Percentiles rank a stretch among this genome's conserved stretches.
These are phyloP conservation scores for Mychonastes homosphaera DNA, from an alignment of 139 green algal species.

Conservation along the genomic window DNA sequence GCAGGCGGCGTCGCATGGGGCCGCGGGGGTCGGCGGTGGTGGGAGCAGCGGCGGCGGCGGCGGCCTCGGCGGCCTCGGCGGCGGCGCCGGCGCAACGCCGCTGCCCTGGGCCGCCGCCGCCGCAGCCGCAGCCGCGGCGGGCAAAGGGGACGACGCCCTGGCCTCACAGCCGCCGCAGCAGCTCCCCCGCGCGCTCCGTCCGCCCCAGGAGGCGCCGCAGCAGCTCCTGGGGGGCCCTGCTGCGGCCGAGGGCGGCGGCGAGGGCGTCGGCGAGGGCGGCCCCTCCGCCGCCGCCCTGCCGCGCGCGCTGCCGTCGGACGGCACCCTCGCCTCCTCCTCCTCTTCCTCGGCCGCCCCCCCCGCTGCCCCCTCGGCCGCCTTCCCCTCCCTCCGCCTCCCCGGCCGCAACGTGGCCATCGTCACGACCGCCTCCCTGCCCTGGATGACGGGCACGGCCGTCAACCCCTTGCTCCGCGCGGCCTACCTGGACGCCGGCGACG, in stretches of 20 bases:
- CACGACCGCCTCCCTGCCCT: conserved; percentile 92
- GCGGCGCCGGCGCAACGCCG: conserved; percentile 7
- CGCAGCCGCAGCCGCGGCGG: no score
- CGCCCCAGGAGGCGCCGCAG: no score
- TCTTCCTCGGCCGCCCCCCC: neutral
- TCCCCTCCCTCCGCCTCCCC: conserved; percentile 52
- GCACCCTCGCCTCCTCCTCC: no score
- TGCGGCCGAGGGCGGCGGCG: neutral
- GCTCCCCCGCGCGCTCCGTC: no score
- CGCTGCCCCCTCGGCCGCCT: neutral
- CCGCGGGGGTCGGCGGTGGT: no score
- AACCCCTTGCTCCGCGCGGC: conserved; percentile 95
- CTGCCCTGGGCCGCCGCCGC: no score
- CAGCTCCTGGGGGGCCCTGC: no score
- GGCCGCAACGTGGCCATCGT: conserved; percentile 86
- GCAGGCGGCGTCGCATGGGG: conserved; percentile 19
- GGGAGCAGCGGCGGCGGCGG: conserved; percentile 1
- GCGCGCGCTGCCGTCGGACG: neutral
- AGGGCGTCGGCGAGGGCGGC: neutral
- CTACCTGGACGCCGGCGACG: conserved; percentile 57
- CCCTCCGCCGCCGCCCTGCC: neutral
- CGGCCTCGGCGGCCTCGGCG: conserved; percentile 4
- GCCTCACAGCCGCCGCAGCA: no score
- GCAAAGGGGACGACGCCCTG: no score
- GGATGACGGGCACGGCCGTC: conserved; percentile 97